Conservation (phyloP, 495 filamentous ascomycete genomes). For the Podospora pseudocomata region DNA sequence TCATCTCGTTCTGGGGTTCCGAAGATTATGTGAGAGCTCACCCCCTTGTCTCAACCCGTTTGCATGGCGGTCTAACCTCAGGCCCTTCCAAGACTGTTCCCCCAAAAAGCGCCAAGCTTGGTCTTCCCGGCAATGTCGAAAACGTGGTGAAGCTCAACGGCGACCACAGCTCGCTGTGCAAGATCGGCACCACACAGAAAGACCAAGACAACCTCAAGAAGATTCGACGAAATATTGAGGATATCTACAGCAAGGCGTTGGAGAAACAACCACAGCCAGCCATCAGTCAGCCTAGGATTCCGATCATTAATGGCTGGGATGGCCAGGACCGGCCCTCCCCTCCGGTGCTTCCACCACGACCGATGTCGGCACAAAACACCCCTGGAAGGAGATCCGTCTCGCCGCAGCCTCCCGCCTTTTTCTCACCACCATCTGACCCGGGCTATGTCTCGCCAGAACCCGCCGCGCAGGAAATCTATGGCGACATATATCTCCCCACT, state of each 20-base stretch:
- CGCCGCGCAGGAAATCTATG: background rate
- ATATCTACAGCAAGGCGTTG: conserved; percentile 10
- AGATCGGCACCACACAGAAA: background rate
- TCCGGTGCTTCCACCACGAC: background rate
- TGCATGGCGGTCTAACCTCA: background rate
- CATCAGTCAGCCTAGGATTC: background rate
- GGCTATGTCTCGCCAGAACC: background rate
- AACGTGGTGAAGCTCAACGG: conserved; percentile 20
- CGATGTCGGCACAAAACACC: background rate
- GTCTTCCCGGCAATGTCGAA: conserved; percentile 15
- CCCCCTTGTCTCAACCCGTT: background rate
- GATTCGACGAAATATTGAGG: conserved; percentile 12
- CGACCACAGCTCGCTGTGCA: conserved; percentile 19
- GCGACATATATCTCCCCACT: background rate
- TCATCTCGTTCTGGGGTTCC: conserved; percentile 22
- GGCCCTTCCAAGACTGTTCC: conserved; percentile 3
- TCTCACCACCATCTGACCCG: background rate
- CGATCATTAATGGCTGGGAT: background rate
- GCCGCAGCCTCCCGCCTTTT: background rate
- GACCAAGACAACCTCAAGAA: conserved; percentile 2
- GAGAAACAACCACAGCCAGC: background rate
- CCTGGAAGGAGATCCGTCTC: background rate
- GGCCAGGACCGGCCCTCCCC: background rate
- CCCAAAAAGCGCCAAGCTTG: conserved; percentile 1
- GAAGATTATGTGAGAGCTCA: conserved; percentile 12